A percentile compares a stretch with the other conserved stretches of the same genome.
These are phyloP conservation scores for Hericium erinaceus DNA, from an alignment of 768 basidiomycete species.

Conservation along the genomic window DNA sequence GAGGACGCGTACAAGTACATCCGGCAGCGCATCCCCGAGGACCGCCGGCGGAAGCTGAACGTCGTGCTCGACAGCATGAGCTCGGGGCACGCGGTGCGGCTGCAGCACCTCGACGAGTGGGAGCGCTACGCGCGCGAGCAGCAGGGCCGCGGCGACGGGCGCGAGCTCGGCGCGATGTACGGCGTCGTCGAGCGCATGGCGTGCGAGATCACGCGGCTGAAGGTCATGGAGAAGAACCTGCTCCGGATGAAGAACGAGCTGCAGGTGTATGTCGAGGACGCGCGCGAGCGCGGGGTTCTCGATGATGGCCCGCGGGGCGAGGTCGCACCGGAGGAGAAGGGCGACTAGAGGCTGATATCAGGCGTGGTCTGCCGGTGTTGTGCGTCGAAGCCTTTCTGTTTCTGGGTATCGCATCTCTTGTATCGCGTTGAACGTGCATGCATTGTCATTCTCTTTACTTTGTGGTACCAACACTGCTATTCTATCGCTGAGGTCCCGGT, in stretches of 20 bases:
- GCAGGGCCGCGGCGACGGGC: background rate
- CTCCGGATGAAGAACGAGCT: background rate
- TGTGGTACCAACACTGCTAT: background rate
- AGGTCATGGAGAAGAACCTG: slow-evolving; percentile 2
- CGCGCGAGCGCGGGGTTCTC: background rate
- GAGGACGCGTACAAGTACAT: background rate
- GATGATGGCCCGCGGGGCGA: background rate
- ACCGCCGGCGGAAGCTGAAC: background rate
- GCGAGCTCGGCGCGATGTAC: background rate
- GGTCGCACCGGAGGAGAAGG: background rate
- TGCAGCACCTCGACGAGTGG: background rate
- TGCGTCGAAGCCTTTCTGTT: no score
- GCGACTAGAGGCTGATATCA: background rate
- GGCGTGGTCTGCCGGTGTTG: no score
- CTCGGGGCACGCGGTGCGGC: background rate
- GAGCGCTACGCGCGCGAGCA: background rate
- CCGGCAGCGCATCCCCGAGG: background rate
- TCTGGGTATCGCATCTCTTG: background rate
- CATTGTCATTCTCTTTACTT: background rate
- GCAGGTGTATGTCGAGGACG: background rate
- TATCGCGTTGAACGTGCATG: background rate
- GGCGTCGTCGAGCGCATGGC: slow-evolving; percentile 1
- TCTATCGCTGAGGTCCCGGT: background rate
- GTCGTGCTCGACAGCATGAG: background rate
- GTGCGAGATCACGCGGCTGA: background rate